Percentiles rank a stretch among this genome's conserved stretches.
Conservation (phyloP, 1,139 yeast genomes). For the Taphrina confusa region DNA sequence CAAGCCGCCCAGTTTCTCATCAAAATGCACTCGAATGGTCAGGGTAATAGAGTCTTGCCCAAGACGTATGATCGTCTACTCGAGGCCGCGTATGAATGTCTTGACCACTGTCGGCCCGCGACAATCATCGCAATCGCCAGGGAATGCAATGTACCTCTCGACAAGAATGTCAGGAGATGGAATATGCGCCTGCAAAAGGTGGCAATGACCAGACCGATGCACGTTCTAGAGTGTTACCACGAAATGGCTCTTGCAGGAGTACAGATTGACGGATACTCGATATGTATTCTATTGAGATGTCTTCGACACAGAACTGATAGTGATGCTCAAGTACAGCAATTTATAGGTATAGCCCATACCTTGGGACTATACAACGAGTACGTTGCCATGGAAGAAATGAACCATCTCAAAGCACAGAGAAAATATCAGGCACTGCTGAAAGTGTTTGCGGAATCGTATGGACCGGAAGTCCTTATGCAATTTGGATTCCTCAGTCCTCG, state of each 20-base stretch:
- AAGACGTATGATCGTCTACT: conserved; percentile 13
- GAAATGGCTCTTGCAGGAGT: conserved; percentile 1
- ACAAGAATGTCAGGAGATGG: conserved; percentile 10
- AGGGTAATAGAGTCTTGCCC: not conserved
- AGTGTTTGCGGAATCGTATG: conserved; percentile 14
- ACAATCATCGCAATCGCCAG: conserved; percentile 6
- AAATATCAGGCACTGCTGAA: conserved; percentile 10
- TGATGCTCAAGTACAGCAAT: not conserved
- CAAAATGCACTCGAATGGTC: conserved; percentile 9
- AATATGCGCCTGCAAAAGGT: conserved; percentile 15
- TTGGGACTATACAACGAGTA: conserved; percentile 24
- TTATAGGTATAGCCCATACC: conserved; percentile 13
- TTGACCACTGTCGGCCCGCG: not conserved
- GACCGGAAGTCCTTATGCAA: conserved; percentile 4
- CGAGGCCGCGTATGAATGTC: not conserved
- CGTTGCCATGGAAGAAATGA: conserved; percentile 30
- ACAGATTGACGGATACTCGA: not conserved
- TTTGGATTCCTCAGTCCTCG: conserved; percentile 17
- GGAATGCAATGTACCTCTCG: not conserved
- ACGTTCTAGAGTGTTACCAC: not conserved
- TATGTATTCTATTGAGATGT: conserved; percentile 15
- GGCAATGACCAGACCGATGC: conserved; percentile 8
- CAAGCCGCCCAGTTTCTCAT: conserved; percentile 2
- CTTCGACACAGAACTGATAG: not conserved
- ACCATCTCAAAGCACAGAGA: conserved; percentile 7